phyloP scores from a whole-genome alignment of 805 yeast species.

The Alloascoidea africana region DNA sequence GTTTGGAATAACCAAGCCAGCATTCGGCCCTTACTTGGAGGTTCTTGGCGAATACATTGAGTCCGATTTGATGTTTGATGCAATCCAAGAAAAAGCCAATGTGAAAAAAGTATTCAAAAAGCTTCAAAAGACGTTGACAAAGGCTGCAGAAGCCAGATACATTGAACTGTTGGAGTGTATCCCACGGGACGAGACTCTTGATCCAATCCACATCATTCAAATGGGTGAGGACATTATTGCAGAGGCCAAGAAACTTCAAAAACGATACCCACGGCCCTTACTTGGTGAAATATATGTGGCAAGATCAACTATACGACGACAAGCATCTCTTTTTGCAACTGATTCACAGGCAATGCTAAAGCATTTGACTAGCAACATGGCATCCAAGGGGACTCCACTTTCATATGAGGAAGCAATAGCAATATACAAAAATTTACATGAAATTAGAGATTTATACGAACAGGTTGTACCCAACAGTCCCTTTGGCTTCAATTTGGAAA shows the following conservation, averaged over 20 bases:
- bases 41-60: conserved; percentile 36
- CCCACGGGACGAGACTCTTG: conserved; percentile 45
- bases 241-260: conserved; percentile 36
- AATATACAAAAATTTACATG: conserved; percentile 35
- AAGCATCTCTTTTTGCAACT: conserved; percentile 15
- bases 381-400: conserved; percentile 11
- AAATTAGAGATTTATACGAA: conserved; percentile 32
- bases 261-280: conserved; percentile 44
- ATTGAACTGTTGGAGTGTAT: conserved; percentile 26
- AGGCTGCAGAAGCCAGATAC: conserved; percentile 28
- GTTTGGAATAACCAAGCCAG: conserved; percentile 34
- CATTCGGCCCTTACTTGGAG: conserved; percentile 35
- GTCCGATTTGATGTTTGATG: conserved; percentile 27
- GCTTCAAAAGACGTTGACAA: conserved; percentile 20
- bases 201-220: conserved; percentile 37
- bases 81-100: conserved; percentile 20
- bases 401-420: conserved; percentile 42
- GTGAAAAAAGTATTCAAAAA: conserved; percentile 28
- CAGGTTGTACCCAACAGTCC: conserved; percentile 28
- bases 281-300: conserved; percentile 42
- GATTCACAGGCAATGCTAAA: conserved; percentile 19
- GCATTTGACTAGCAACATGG: conserved; percentile 12
- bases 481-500: conserved; percentile 42
- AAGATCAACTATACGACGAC: conserved; percentile 15
- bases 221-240: conserved; percentile 37